A percentile compares a stretch with the other conserved stretches of the same genome.
These are phyloP conservation scores for Apiospora kogelbergensis DNA, from an alignment of 2,329 filamentous ascomycete species.

Conservation along the genomic window DNA sequence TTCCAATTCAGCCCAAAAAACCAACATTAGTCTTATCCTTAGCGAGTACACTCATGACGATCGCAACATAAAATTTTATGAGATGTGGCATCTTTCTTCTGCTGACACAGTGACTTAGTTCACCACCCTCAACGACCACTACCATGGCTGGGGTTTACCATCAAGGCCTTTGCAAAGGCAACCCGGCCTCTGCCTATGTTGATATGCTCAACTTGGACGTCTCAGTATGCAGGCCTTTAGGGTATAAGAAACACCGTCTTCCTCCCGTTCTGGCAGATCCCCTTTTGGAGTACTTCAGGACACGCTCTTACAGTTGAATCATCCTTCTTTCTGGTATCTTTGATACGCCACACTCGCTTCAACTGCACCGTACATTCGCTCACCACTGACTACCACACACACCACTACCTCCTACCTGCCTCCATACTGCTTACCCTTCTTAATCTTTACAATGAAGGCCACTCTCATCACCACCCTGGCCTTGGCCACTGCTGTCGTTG, in stretches of 20 bases:
- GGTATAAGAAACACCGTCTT: constrained; percentile 5
- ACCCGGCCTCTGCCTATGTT: background rate
- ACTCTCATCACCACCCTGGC: constrained; percentile 7
- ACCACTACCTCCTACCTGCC: background rate
- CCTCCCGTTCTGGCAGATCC: background rate
- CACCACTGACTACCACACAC: background rate
- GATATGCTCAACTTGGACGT: background rate
- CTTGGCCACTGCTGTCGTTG: constrained; percentile 10
- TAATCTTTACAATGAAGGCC: constrained; percentile 10
- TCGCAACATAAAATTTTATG: background rate
- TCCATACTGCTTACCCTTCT: background rate
- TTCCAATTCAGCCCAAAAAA: background rate
- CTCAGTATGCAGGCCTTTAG: background rate
- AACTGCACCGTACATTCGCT: background rate
- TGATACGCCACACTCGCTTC: constrained; percentile 12
- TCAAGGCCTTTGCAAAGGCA: background rate
- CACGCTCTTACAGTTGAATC: constrained; percentile 1
- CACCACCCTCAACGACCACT: background rate
- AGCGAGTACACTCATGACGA: background rate
- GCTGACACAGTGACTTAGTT: constrained; percentile 2
- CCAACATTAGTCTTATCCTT: background rate
- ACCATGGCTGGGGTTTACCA: background rate
- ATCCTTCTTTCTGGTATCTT: constrained; percentile 10
- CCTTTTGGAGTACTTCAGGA: background rate
- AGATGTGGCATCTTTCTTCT: background rate